Percentiles rank a stretch among this genome's conserved stretches.
Conservation (phyloP, 2,329 filamentous ascomycete genomes). For the Aspergillus costaricaensis region DNA sequence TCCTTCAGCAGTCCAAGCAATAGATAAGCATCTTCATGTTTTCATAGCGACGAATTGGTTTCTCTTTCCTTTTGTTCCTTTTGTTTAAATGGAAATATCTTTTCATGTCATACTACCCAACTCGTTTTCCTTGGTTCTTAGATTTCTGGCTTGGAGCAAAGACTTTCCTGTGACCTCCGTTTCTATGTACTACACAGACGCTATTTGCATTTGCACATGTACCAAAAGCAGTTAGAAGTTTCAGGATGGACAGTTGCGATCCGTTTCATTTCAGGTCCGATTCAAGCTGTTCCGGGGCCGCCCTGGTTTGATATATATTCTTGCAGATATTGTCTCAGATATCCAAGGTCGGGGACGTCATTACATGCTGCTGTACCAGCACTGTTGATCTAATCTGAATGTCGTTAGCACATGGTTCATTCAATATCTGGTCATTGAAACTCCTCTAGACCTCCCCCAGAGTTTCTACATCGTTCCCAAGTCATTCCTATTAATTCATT, state of each 20-base stretch:
- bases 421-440: not conserved
- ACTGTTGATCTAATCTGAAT: not conserved
- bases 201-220: constrained; percentile 21
- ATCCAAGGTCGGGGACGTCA: not conserved
- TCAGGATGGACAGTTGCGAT: constrained; percentile 9
- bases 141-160: constrained; percentile 14
- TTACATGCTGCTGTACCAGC: constrained; percentile 14
- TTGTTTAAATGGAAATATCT: constrained; percentile 20
- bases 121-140: constrained; percentile 13
- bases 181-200: constrained; percentile 12
- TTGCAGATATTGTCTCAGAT: not conserved
- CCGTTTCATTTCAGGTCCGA: constrained; percentile 14
- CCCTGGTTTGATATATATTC: constrained; percentile 6
- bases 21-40: constrained; percentile 24
- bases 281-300: not conserved
- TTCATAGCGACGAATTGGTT: constrained; percentile 29
- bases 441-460: not conserved
- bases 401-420: not conserved
- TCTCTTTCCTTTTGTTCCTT: constrained; percentile 18
- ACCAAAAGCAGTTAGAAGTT: constrained; percentile 27
- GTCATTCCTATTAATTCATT: not conserved
- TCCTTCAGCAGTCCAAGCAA: constrained; percentile 35
- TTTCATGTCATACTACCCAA: constrained; percentile 25
- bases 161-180: constrained; percentile 3
- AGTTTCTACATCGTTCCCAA: no score